phyloP scores from a whole-genome alignment of 352 stramenopile species.

The Poterioochromonas sp. region DNA sequence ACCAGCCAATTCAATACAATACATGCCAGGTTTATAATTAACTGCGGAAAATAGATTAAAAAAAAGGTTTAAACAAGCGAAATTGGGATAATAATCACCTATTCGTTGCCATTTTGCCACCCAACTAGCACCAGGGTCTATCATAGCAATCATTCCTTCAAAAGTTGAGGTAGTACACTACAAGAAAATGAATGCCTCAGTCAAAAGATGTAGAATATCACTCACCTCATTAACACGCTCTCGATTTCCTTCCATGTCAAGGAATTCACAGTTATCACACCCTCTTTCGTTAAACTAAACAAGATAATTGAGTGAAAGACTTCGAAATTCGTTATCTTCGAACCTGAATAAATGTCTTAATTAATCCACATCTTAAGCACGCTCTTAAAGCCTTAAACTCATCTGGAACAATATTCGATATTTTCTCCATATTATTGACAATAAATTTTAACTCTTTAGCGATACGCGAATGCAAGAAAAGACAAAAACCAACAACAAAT shows the following conservation, averaged over 20 bases:
- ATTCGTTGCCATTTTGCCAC: slow-evolving; percentile 22
- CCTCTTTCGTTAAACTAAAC: slow-evolving; percentile 4
- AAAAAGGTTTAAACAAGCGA: neutral
- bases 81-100: neutral
- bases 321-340: neutral
- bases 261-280: slow-evolving; percentile 9
- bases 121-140: neutral
- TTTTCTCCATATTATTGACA: no score
- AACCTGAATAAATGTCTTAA: slow-evolving; percentile 10
- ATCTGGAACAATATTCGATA: no score
- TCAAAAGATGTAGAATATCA: neutral
- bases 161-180: slow-evolving; percentile 18
- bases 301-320: neutral
- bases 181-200: neutral
- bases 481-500: no score
- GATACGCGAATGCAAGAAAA: no score
- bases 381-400: neutral
- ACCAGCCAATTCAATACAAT: slow-evolving; percentile 1
- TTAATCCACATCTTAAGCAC: slow-evolving; percentile 2
- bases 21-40: neutral
- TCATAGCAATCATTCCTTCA: slow-evolving; percentile 1
- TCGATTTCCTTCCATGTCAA: neutral
- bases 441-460: no score
- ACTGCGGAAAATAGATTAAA: neutral
- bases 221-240: neutral